Evolutionary conservation across 805 yeast genomes (phyloP).

Genomic region (Metschnikowia lunata): DNA sequence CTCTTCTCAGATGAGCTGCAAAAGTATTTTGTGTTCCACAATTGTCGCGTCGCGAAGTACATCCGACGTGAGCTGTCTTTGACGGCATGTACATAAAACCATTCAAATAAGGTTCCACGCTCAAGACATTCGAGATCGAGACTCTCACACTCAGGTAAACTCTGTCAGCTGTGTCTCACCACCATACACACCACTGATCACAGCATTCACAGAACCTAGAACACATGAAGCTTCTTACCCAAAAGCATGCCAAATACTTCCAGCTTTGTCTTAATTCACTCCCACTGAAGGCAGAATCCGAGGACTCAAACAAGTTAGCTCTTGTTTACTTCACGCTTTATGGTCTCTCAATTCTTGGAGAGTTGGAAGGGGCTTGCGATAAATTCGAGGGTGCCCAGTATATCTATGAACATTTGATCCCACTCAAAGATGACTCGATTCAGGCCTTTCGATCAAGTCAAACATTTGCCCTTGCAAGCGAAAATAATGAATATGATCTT

Average conservation of each 20-base stretch:
- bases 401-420: slow-evolving; percentile 45
- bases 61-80: too few relatives aligned
- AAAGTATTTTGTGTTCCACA: too few relatives aligned
- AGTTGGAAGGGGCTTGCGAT: slow-evolving; percentile 24
- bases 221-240: slow-evolving; percentile 15
- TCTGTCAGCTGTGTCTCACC: too few relatives aligned
- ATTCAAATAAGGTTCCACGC: not conserved
- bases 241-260: slow-evolving; percentile 44
- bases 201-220: not conserved
- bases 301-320: slow-evolving; percentile 68
- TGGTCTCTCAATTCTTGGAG: slow-evolving; percentile 50
- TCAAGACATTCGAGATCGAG: not conserved
- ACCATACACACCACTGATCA: too few relatives aligned
- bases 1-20: too few relatives aligned
- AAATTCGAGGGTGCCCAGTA: slow-evolving; percentile 28
- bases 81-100: too few relatives aligned
- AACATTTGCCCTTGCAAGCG: slow-evolving; percentile 34
- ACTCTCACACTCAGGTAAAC: not conserved
- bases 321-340: slow-evolving; percentile 66
- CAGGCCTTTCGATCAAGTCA: slow-evolving; percentile 56
- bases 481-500: slow-evolving; percentile 42
- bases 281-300: slow-evolving; percentile 52
- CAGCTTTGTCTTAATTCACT: slow-evolving; percentile 48
- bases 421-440: slow-evolving; percentile 30
- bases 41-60: too few relatives aligned